Base-by-base conservation (phyloP, 2,329 filamentous ascomycete species). In the Phaeosphaeriaceae sp. region DNA sequence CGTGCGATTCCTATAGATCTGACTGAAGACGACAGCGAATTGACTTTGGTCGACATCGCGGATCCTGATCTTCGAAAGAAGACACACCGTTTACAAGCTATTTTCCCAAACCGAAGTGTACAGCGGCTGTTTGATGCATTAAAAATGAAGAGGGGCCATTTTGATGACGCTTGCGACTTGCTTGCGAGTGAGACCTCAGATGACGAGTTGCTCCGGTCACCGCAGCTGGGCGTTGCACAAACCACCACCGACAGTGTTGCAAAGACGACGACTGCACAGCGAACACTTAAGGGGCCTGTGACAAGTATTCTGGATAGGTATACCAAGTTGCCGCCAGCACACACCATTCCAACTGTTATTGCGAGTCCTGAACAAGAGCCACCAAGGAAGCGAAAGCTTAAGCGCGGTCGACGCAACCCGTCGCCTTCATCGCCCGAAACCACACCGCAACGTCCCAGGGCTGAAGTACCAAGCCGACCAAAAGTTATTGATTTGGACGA, bases 281-380 rank as follows among this genome's bases (percentile, higher is more conserved):
- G 83, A 55, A 75, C 79, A 41, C 76, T 86, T 26, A 82, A 83
- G 55, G 77, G 76, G 9, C 81, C 81, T 5, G 76, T 76, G 12
- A 79, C 78, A 50, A 79, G 75, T 5, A 84, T 89, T 48, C 79
- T 82, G 50, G 79, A 86, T 52, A 85, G 83, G 63, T 87, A 68
- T 35, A 66, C 68, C 15, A 66, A 63, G 30, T 40, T 60, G 18
- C 53, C 55, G n/a, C 58, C 61, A 2, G 49, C 58, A 7, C 53
- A 63, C 20, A 49, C 46, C 9, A 53, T 59, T 9, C 48, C 63
- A 2, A 54, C 47, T 26, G 44, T 44, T 1, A 48, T 53, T 12
- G 53, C 45, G 11, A 66, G 52, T 23, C 59, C 63, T 0, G 52
- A 60, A 9, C 54, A 52, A 2, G 57, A 64, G 18, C 49, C 56